phyloP scores from a whole-genome alignment of 352 stramenopile genomes.

The Plasmopara muralis region DNA sequence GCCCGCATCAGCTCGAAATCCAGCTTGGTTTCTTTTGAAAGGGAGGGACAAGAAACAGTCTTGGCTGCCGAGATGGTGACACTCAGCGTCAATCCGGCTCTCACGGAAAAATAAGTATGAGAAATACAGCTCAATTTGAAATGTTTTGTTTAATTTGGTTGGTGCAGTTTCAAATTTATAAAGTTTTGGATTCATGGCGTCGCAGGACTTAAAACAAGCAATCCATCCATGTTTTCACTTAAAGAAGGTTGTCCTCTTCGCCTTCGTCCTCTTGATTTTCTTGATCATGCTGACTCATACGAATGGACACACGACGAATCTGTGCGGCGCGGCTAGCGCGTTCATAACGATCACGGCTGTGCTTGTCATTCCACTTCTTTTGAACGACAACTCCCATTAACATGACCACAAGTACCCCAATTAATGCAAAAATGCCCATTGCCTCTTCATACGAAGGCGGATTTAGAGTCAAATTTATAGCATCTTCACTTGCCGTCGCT shows the following conservation, averaged over 20 bases:
- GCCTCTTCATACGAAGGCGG: constrained; percentile 52
- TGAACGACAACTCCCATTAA: constrained; percentile 47
- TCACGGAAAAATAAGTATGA: neutral
- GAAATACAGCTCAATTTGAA: neutral
- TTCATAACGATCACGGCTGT: constrained; percentile 40
- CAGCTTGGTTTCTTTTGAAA: constrained; percentile 16
- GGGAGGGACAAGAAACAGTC: constrained; percentile 22
- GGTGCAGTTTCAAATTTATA: constrained; percentile 4
- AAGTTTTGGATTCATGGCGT: neutral
- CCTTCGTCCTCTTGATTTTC: constrained; percentile 44
- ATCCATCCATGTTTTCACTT: constrained; percentile 16
- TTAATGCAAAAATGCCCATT: constrained; percentile 46
- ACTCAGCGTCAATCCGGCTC: constrained; percentile 18
- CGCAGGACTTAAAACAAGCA: too few relatives aligned
- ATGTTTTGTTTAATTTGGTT: constrained; percentile 19
- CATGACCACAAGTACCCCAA: constrained; percentile 54
- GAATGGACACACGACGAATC: constrained; percentile 67
- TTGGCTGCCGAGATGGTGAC: constrained; percentile 33
- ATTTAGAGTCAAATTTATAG: constrained; percentile 28
- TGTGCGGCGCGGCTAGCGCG: constrained; percentile 59
- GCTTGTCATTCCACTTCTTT: constrained; percentile 58
- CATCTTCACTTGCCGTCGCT: constrained; percentile 6
- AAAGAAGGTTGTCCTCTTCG: constrained; percentile 51
- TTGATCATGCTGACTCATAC: constrained; percentile 50
- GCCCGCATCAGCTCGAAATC: constrained; percentile 6